These are phyloP conservation scores for Aspergillus ibericus DNA, from an alignment of 2,329 filamentous ascomycete genomes.

Conservation along the genomic window DNA sequence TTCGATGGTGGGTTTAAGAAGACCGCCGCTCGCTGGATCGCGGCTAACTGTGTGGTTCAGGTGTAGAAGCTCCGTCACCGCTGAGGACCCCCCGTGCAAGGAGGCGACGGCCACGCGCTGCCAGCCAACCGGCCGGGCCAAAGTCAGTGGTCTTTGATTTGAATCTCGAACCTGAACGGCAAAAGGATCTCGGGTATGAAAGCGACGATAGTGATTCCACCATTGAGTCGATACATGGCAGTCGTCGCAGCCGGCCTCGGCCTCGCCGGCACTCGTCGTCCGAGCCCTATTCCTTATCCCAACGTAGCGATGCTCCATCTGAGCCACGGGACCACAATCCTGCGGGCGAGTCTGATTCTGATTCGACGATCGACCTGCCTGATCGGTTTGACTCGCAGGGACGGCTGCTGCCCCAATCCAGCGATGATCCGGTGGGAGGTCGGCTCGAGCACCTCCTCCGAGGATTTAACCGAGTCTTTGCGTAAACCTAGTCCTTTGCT, in stretches of 20 bases:
- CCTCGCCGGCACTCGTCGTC: constrained; percentile 26
- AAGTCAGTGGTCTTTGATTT: constrained; percentile 39
- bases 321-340: constrained; percentile 4
- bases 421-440: constrained; percentile 36
- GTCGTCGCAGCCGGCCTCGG: constrained; percentile 25
- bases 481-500: constrained; percentile 13
- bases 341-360: constrained; percentile 35
- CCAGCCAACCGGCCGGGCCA: constrained; percentile 26
- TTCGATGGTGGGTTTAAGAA: constrained; percentile 45
- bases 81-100: constrained; percentile 9
- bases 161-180: constrained; percentile 10
- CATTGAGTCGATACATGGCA: constrained; percentile 23
- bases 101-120: constrained; percentile 19
- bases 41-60: constrained; percentile 18
- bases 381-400: constrained; percentile 46
- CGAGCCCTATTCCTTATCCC: constrained; percentile 15
- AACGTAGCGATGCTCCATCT: constrained; percentile 1
- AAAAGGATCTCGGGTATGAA: constrained; percentile 40
- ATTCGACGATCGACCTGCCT: constrained; percentile 47
- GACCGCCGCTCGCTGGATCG: constrained; percentile 3
- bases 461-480: constrained; percentile 28
- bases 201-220: constrained; percentile 45
- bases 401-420: constrained; percentile 33
- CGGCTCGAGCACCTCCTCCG: constrained; percentile 38
- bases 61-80: constrained; percentile 18